Conservation (phyloP, 768 basidiomycete species). For the Rhizopogon sp. region DNA sequence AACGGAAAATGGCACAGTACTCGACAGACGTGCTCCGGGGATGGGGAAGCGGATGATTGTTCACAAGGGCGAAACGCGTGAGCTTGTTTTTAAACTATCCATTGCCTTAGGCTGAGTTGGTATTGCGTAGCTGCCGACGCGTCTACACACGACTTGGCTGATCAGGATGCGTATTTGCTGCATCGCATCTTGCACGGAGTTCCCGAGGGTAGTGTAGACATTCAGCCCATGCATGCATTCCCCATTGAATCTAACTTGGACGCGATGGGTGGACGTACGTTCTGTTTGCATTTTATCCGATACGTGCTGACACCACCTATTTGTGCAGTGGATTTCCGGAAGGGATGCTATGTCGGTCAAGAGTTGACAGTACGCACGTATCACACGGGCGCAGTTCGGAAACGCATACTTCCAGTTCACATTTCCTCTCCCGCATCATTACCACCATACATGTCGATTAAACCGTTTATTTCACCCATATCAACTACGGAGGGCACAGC, state of each 20-base stretch:
- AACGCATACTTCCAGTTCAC: constrained; percentile 81
- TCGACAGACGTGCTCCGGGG: constrained; percentile 65
- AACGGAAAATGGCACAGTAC: constrained; percentile 41
- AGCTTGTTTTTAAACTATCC: constrained; percentile 28
- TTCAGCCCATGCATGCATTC: constrained; percentile 70
- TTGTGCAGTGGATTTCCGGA: constrained; percentile 82
- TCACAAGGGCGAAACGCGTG: constrained; percentile 68
- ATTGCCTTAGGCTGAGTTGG: neutral
- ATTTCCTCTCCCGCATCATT: constrained; percentile 36
- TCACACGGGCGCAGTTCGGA: constrained; percentile 87
- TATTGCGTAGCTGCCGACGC: constrained; percentile 43
- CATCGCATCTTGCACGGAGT: constrained; percentile 82
- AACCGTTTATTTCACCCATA: constrained; percentile 10
- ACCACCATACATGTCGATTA: constrained; percentile 20
- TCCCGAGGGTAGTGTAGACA: constrained; percentile 81
- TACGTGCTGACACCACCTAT: neutral
- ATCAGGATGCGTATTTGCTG: constrained; percentile 58
- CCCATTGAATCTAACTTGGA: constrained; percentile 96
- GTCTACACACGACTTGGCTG: constrained; percentile 49
- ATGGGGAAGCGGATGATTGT: constrained; percentile 77
- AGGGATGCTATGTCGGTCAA: constrained; percentile 98
- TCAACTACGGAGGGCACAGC: constrained; percentile 24
- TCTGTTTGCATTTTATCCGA: neutral
- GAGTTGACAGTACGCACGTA: constrained; percentile 96
- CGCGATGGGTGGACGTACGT: constrained; percentile 87